Conservation (phyloP, 306 rosid species). For the Casuarina glauca region DNA sequence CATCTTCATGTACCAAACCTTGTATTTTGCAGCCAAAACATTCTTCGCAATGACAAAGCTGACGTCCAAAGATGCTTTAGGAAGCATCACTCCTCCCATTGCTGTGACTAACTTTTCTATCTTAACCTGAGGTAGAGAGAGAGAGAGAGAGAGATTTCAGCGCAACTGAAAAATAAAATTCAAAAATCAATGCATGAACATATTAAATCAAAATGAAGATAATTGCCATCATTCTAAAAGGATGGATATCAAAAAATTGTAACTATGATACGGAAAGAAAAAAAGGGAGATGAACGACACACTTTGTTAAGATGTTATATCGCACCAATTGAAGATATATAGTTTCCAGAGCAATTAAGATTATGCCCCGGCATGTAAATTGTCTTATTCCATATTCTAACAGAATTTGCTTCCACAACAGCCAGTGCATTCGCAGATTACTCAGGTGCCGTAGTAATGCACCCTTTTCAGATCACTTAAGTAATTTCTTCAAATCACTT, state of each 20-base stretch:
- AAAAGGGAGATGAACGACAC: background rate
- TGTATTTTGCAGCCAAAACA: slow-evolving; percentile 91
- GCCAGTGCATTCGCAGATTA: background rate
- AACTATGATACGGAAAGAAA: background rate
- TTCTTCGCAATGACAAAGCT: slow-evolving; percentile 80
- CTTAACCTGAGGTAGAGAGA: slow-evolving; percentile 51
- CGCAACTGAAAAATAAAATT: slow-evolving; percentile 16
- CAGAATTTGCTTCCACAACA: no score
- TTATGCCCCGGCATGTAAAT: no score
- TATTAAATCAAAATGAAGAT: slow-evolving; percentile 18
- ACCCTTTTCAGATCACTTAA: background rate
- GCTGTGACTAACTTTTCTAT: slow-evolving; percentile 68
- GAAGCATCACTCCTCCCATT: slow-evolving; percentile 85
- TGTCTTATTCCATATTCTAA: background rate
- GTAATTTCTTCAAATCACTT: background rate
- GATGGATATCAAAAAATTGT: background rate
- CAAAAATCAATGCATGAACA: slow-evolving; percentile 4
- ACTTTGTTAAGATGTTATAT: background rate
- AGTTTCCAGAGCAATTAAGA: background rate
- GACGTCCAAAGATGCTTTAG: slow-evolving; percentile 64
- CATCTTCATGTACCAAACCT: slow-evolving; percentile 45
- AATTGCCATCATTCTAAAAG: background rate
- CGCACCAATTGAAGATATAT: background rate
- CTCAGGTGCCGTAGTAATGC: background rate
- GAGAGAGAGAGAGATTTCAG: slow-evolving; percentile 12